These are phyloP conservation scores for Puccinia hordei DNA, from an alignment of 1,284 basidiomycete species.

Conservation along the genomic window DNA sequence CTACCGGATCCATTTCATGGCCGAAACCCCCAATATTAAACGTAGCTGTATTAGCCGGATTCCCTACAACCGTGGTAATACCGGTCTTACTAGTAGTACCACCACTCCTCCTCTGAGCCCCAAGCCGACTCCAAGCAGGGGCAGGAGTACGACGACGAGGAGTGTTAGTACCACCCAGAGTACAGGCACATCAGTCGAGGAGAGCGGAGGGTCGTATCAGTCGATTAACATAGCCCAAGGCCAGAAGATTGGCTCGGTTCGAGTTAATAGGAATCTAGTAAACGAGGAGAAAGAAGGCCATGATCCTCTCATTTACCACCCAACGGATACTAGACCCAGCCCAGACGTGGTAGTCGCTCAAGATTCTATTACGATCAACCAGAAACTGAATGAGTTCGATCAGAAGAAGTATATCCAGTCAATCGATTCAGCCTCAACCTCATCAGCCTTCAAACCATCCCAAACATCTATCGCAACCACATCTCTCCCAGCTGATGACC, in stretches of 20 bases:
- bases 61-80: background rate
- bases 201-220: too few species aligned
- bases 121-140: background rate
- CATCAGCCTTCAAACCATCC: background rate
- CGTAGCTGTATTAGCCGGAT: background rate
- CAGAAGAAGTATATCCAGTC: background rate
- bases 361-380: background rate
- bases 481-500: background rate
- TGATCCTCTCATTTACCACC: too few species aligned
- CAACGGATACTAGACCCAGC: too few species aligned
- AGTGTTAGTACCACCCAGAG: background rate
- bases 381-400: background rate
- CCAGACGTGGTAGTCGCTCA: background rate
- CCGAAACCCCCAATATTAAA: background rate
- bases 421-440: background rate
- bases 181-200: too few species aligned
- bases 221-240: too few species aligned
- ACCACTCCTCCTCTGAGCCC: background rate
- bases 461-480: background rate
- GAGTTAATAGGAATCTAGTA: too few species aligned
- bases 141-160: background rate
- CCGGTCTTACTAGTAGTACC: background rate
- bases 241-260: too few species aligned
- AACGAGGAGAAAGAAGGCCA: too few species aligned
- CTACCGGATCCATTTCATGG: background rate